Evolutionary conservation across 257 asterid genomes (phyloP).

Genomic region (Gentiana dahurica): DNA sequence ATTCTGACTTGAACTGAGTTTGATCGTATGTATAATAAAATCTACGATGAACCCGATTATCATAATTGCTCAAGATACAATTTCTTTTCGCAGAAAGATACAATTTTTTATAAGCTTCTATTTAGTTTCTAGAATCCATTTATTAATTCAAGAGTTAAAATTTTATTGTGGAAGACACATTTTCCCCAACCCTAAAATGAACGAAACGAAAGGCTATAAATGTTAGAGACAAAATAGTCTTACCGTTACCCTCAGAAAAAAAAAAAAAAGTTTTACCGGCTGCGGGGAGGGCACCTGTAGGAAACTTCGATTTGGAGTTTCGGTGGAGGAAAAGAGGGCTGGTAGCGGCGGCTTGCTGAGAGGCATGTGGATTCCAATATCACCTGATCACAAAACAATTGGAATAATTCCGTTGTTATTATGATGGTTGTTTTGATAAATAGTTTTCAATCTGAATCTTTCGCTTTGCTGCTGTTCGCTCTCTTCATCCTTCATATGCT

Average conservation of each 20-base stretch:
- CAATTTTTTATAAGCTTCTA: too few relatives aligned
- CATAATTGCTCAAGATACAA: too few relatives aligned
- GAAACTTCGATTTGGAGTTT: not conserved
- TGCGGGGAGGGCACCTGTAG: not conserved
- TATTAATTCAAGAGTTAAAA: too few relatives aligned
- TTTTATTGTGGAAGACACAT: too few relatives aligned
- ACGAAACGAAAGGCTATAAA: too few relatives aligned
- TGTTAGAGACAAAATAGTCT: not conserved
- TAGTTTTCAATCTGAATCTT: slow-evolving; percentile 16
- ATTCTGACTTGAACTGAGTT: too few relatives aligned
- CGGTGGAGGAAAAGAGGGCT: not conserved
- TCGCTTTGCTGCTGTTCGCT: slow-evolving; percentile 8
- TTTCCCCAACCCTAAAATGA: too few relatives aligned
- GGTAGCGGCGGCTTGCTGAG: slow-evolving; percentile 7
- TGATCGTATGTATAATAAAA: too few relatives aligned
- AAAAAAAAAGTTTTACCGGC: not conserved
- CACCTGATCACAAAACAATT: slow-evolving; percentile 1
- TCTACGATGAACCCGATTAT: too few relatives aligned
- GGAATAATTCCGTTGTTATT: not conserved
- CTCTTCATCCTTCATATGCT: not conserved
- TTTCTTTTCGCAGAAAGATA: too few relatives aligned
- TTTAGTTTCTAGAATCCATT: too few relatives aligned
- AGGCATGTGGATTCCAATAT: slow-evolving; percentile 7
- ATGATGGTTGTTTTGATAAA: not conserved
- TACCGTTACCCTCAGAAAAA: too few relatives aligned